Conservation (phyloP, 23 red algal genomes). For the Chondrus crispus region DNA sequence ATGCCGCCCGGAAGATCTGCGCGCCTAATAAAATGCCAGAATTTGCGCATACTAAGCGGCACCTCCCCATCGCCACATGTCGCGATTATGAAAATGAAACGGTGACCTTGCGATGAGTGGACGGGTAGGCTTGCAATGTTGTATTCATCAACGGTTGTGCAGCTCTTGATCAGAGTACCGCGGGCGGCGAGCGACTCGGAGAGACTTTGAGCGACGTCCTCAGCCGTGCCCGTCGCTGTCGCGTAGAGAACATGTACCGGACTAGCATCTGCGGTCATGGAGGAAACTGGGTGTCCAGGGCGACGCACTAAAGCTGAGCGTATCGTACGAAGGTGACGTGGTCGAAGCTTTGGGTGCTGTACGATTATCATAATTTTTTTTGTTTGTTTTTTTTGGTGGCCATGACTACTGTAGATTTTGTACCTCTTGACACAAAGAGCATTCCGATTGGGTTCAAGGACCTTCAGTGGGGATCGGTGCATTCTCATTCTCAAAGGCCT, state of each 20-base stretch:
- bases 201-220: slow-evolving; percentile 47
- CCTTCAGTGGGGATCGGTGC: too few species aligned
- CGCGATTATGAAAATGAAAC: slow-evolving; percentile 73
- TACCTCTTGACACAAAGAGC: too few species aligned
- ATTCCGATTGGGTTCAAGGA: too few species aligned
- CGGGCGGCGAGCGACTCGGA: slow-evolving; percentile 22
- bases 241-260: slow-evolving; percentile 60
- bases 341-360: too few species aligned
- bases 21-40: slow-evolving; percentile 61
- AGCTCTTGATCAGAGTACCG: not conserved
- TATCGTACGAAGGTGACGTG: too few species aligned
- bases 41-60: slow-evolving; percentile 49
- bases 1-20: slow-evolving; percentile 30
- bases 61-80: slow-evolving; percentile 87
- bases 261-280: too few species aligned
- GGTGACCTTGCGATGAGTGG: not conserved
- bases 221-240: slow-evolving; percentile 76
- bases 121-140: not conserved
- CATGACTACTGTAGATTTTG: too few species aligned
- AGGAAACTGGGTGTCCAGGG: too few species aligned
- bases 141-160: slow-evolving; percentile 16
- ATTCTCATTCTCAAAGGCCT: too few species aligned
- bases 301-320: too few species aligned
- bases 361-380: too few species aligned
- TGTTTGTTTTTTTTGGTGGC: too few species aligned